A percentile compares a stretch with the other conserved stretches of the same genome.
Conservation (phyloP, 495 filamentous ascomycete species). For the Stereocaulon alpinum region DNA sequence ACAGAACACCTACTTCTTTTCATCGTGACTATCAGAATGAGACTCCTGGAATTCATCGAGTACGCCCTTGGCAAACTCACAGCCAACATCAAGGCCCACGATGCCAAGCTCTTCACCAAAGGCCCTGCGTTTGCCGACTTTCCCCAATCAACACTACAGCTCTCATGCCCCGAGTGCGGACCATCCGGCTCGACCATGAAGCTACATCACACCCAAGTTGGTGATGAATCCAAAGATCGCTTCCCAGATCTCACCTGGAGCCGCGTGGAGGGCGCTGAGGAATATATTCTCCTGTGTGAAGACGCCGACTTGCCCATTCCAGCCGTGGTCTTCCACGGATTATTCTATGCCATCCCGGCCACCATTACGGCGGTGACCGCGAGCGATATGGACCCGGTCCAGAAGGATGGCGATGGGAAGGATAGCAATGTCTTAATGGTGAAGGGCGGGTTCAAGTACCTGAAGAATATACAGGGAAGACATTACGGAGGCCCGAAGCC, state of each 20-base stretch:
- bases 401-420: conserved; percentile 6
- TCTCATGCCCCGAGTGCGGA: conserved; percentile 38
- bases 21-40: too few relatives aligned
- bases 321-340: conserved; percentile 36
- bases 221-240: conserved; percentile 26
- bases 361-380: conserved; percentile 25
- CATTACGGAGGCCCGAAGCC: conserved; percentile 35
- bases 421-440: conserved; percentile 11
- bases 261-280: conserved; percentile 26
- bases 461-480: conserved; percentile 26
- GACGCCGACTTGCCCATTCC: conserved; percentile 43
- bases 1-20: too few relatives aligned
- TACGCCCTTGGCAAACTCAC: conserved; percentile 30
- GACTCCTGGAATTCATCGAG: conserved; percentile 22
- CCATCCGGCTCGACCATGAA: conserved; percentile 31
- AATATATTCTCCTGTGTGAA: conserved; percentile 42
- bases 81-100: conserved; percentile 31
- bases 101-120: conserved; percentile 39
- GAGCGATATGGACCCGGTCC: conserved; percentile 27
- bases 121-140: conserved; percentile 33
- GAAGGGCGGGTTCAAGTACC: conserved; percentile 34
- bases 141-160: conserved; percentile 32
- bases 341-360: conserved; percentile 35
- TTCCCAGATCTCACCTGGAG: conserved; percentile 37
- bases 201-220: conserved; percentile 26